These are phyloP conservation scores for Syzygium syzygioides DNA, from an alignment of 441 rosid species.

Conservation along the genomic window DNA sequence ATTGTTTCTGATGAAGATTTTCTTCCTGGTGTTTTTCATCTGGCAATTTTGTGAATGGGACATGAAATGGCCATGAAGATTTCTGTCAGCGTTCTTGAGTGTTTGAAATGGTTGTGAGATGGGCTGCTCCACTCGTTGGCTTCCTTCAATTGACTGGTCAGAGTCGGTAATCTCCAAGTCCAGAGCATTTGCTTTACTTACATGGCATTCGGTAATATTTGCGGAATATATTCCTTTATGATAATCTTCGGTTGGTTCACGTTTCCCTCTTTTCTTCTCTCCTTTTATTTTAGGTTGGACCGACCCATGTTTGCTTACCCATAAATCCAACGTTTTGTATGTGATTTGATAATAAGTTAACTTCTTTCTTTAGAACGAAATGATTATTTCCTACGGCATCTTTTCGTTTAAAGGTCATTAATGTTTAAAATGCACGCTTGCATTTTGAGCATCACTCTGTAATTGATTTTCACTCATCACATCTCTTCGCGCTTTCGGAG, in stretches of 20 bases:
- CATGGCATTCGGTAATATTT: background rate
- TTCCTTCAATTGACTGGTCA: background rate
- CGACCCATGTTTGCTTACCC: background rate
- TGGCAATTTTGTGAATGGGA: background rate
- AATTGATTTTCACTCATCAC: background rate
- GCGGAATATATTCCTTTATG: background rate
- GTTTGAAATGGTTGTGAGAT: background rate
- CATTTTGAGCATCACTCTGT: background rate
- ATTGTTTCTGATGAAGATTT: background rate
- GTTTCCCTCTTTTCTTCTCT: slow-evolving; percentile 4
- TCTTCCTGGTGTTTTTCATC: background rate
- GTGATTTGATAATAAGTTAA: background rate
- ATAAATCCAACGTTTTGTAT: background rate
- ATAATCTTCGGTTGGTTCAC: background rate
- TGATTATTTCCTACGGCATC: background rate
- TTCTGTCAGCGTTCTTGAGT: background rate
- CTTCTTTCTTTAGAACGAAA: background rate
- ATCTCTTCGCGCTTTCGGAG: background rate
- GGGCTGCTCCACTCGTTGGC: background rate
- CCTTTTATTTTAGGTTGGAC: slow-evolving; percentile 20
- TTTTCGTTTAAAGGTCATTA: background rate
- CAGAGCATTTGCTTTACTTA: background rate
- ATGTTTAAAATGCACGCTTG: background rate
- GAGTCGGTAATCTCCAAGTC: background rate
- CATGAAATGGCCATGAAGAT: background rate